Base-by-base conservation (phyloP, 2,329 filamentous ascomycete genomes). In the Capronia americana region DNA sequence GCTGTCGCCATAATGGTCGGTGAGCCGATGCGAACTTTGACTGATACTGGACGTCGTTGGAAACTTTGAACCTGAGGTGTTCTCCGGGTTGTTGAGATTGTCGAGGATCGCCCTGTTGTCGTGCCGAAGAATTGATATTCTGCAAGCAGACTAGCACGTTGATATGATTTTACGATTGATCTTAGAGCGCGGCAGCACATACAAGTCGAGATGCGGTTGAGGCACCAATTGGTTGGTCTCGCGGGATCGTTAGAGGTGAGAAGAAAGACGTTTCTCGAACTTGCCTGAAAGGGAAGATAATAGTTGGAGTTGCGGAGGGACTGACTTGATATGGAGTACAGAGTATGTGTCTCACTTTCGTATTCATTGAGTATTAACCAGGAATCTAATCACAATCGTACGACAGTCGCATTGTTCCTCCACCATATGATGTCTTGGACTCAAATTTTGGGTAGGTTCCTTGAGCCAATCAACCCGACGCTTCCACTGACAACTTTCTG, bases 1-100 rank as follows among this genome's bases (percentile, higher is more conserved):
- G 53, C 53, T 4, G 53, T 55, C 53, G 60, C 20, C 60, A 62
- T 62, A 34, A 23, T 62, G 44, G 46, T 30, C 7, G 48, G 44
- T 26, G 57, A 30, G 44, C 12, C 32, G 30, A 61, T 34, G 53
- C 53, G 48, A 5, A 51, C 11, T 28, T 26, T 51, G 17, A 51
- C 48, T 12, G 48, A 51, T 51, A 51, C 5, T 51, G 48, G 24
- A n/a, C 38, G 38, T 12, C 23, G 48, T 28, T 51, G 48, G 8
- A 51, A 23, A 12, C 10, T 28, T 51, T 12, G 48, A 14, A 28
- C 4, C 24, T 26, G n/a, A 51, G 20, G 4, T 7, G 7, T 28
- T 23, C 48, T 51, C 7, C 24, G 3, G 48, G 48, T 1, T 1
- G 1, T 23, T 24, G 23, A 28, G 23, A 51, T 23, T 11, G 46